phyloP scores from a whole-genome alignment of 78 protist genomes.

The Dictyostelium purpureum region DNA sequence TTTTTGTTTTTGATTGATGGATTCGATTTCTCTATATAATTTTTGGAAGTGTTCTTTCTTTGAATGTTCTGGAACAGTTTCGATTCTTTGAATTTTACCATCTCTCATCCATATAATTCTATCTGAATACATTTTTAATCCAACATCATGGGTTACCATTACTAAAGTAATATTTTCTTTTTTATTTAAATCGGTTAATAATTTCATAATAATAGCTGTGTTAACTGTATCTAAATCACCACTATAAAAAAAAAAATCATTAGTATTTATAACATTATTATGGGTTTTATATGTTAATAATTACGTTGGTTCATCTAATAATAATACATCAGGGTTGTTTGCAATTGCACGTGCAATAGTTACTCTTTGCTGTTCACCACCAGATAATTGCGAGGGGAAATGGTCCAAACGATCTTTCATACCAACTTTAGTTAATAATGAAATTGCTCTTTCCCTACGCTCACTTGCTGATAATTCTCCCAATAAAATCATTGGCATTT shows the following conservation, averaged over 20 bases:
- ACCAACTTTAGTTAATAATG: constrained; percentile 89
- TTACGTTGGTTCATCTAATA: constrained; percentile 97
- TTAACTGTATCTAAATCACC: constrained; percentile 96
- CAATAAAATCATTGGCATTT: constrained; percentile 93
- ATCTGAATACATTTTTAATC: constrained; percentile 89
- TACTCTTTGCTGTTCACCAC: constrained; percentile 97
- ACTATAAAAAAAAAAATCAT: not conserved
- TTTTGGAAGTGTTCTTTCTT: constrained; percentile 37
- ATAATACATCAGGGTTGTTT: constrained; percentile 91
- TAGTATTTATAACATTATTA: not conserved
- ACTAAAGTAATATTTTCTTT: constrained; percentile 90
- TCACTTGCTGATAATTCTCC: constrained; percentile 86
- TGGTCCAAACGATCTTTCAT: constrained; percentile 93
- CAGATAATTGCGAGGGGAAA: constrained; percentile 96
- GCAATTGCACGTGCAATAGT: constrained; percentile 97
- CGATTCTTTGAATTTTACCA: constrained; percentile 89
- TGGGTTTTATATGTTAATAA: not conserved
- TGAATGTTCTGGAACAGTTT: constrained; percentile 7
- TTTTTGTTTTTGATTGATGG: constrained; percentile 34
- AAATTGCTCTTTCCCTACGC: constrained; percentile 67
- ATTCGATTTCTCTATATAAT: constrained; percentile 32
- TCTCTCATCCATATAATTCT: constrained; percentile 95
- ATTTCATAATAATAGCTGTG: constrained; percentile 91
- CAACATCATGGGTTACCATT: constrained; percentile 98
- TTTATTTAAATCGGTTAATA: constrained; percentile 89